Percentiles rank a stretch among this genome's conserved stretches.
Conservation (phyloP, 371 early-diverging fungal species). For the Entomophthora muscae region DNA sequence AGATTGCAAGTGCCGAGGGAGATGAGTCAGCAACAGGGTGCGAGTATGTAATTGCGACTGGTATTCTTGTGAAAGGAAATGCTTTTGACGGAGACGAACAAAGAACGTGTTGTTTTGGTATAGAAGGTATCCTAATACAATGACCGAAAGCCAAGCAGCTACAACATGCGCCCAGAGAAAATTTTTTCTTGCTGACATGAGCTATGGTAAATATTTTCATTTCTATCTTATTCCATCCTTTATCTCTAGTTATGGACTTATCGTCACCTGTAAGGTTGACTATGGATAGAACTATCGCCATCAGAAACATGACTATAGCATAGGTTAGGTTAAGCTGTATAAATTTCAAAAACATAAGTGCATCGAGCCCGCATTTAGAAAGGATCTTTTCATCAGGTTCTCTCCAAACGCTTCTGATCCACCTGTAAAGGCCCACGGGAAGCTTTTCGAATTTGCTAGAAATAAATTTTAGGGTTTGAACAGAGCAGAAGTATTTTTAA, state of each 20-base stretch:
- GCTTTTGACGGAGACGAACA: not conserved
- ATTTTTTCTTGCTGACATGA: not conserved
- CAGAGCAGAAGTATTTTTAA: not conserved
- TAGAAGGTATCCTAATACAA: not conserved
- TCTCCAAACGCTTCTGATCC: not conserved
- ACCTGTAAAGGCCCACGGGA: not conserved
- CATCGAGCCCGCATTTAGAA: not conserved
- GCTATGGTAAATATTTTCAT: conserved; percentile 1
- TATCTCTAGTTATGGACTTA: not conserved
- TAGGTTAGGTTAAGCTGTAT: not conserved
- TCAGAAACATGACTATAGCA: not conserved
- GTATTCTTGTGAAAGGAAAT: conserved; percentile 8
- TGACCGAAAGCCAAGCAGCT: not conserved
- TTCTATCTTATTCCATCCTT: not conserved
- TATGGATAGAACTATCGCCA: not conserved
- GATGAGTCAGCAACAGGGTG: conserved; percentile 4
- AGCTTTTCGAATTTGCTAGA: not conserved
- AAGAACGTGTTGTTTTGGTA: not conserved
- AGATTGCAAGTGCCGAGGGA: not conserved
- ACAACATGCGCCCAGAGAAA: conserved; percentile 1
- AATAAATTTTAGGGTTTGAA: not conserved
- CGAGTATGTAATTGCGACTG: conserved; percentile 8
- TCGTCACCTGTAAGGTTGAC: not conserved
- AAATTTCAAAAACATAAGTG: not conserved
- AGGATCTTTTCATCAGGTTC: not conserved